Conservation (phyloP, 768 basidiomycete genomes). For the Chlorophyllum brunneum region DNA sequence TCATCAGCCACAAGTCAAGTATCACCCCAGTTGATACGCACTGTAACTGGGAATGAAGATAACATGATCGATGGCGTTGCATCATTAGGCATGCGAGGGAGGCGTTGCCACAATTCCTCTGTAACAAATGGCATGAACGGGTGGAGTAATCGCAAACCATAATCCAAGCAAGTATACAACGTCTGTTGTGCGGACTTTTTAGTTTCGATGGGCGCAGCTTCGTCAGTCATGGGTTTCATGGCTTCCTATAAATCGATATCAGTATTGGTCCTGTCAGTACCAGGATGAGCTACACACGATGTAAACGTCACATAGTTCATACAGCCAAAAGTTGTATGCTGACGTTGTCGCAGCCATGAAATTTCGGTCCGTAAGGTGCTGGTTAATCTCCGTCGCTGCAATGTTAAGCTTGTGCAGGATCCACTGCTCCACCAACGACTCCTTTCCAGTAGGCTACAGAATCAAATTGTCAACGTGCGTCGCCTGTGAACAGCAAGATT, state of each 20-base stretch:
- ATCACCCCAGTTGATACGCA: slow-evolving; percentile 35
- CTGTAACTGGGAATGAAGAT: slow-evolving; percentile 74
- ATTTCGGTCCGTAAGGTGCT: slow-evolving; percentile 71
- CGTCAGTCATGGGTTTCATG: slow-evolving; percentile 97
- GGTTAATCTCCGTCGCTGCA: slow-evolving; percentile 75
- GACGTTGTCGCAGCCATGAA: slow-evolving; percentile 90
- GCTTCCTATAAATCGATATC: slow-evolving; percentile 65
- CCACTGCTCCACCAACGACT: slow-evolving; percentile 93
- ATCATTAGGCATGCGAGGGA: slow-evolving; percentile 84
- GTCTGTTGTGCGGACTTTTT: slow-evolving; percentile 91
- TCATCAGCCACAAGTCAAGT: neutral
- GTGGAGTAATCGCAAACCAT: slow-evolving; percentile 86
- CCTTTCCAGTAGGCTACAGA: slow-evolving; percentile 76
- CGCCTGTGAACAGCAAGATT: neutral
- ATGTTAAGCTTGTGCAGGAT: slow-evolving; percentile 90
- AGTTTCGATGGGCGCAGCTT: slow-evolving; percentile 54
- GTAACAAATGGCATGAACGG: slow-evolving; percentile 99
- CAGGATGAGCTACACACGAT: slow-evolving; percentile 54
- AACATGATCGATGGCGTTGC: slow-evolving; percentile 87
- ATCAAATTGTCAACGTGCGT: slow-evolving; percentile 11
- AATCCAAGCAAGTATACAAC: slow-evolving; percentile 89
- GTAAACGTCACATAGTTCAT: slow-evolving; percentile 99
- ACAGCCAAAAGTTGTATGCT: slow-evolving; percentile 94
- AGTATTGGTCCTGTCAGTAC: neutral
- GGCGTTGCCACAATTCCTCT: slow-evolving; percentile 96